phyloP scores from a whole-genome alignment of 1,284 basidiomycete species.

The Papiliotrema laurentii region DNA sequence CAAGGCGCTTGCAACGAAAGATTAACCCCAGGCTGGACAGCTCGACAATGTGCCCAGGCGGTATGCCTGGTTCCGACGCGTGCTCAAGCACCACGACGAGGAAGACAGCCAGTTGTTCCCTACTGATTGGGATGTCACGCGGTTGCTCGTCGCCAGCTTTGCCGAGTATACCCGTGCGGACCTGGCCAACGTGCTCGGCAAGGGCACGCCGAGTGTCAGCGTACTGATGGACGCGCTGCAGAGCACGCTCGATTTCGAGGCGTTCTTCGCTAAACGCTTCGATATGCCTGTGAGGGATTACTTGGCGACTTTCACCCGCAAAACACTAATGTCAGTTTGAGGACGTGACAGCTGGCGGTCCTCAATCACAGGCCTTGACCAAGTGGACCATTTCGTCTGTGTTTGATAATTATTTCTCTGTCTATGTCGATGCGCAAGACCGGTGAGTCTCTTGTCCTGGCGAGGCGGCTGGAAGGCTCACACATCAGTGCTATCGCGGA shows the following conservation, averaged over 20 bases:
- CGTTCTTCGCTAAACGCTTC: slow-evolving; percentile 71
- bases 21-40: slow-evolving; percentile 64
- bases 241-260: slow-evolving; percentile 79
- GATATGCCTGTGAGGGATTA: slow-evolving; percentile 60
- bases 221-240: slow-evolving; percentile 77
- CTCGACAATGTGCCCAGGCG: slow-evolving; percentile 90
- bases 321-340: slow-evolving; percentile 39
- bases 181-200: slow-evolving; percentile 49
- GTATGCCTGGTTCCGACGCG: slow-evolving; percentile 92
- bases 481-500: slow-evolving; percentile 46
- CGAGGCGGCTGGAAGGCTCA: background rate
- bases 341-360: slow-evolving; percentile 37
- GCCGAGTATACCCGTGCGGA: slow-evolving; percentile 68
- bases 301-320: background rate
- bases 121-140: slow-evolving; percentile 72
- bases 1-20: background rate
- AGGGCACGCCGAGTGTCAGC: slow-evolving; percentile 62
- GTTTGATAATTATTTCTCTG: slow-evolving; percentile 85
- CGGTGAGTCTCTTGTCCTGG: slow-evolving; percentile 51
- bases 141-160: slow-evolving; percentile 75
- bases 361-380: slow-evolving; percentile 11
- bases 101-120: slow-evolving; percentile 82
- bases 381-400: slow-evolving; percentile 70
- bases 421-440: slow-evolving; percentile 96
- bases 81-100: slow-evolving; percentile 81